Evolutionary conservation across 345 rosid species (phyloP).

Genomic region (Clausena lansium): DNA sequence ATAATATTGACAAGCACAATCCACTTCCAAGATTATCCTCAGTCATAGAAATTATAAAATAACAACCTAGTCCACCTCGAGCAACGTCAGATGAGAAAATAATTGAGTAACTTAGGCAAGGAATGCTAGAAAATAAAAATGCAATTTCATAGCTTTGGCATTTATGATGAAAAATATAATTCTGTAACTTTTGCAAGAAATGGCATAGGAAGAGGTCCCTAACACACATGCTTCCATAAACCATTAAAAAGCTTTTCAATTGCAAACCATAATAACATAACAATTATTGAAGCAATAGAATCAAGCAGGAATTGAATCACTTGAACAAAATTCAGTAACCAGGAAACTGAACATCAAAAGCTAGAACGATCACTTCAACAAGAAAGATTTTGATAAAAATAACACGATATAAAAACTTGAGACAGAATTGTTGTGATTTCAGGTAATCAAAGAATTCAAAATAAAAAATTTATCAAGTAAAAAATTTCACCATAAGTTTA

Average conservation of each 20-base stretch:
- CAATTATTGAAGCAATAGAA: not conserved
- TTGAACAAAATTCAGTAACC: not conserved
- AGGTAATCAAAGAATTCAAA: not conserved
- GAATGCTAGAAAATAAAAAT: not conserved
- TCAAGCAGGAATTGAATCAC: not conserved
- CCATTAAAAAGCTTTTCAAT: not conserved
- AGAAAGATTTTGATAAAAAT: not conserved
- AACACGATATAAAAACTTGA: not conserved
- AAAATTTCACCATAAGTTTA: not conserved
- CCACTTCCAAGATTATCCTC: not conserved
- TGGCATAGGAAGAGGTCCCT: not conserved
- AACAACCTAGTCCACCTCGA: not conserved
- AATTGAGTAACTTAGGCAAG: not conserved
- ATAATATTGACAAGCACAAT: not conserved
- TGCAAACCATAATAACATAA: not conserved
- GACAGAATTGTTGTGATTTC: not conserved
- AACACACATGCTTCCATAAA: not conserved
- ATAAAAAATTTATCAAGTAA: not conserved
- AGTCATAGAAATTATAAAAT: not conserved
- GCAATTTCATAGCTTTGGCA: not conserved
- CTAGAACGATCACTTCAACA: not conserved
- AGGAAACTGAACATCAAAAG: not conserved
- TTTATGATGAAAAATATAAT: not conserved
- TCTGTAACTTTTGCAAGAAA: not conserved
- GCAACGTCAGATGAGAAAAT: constrained; percentile 2